Evolutionary conservation across 495 filamentous ascomycete species (phyloP), one percentile per base, ranked within the genome.

Genomic region (Hypoxylon cercidicola): DNA sequence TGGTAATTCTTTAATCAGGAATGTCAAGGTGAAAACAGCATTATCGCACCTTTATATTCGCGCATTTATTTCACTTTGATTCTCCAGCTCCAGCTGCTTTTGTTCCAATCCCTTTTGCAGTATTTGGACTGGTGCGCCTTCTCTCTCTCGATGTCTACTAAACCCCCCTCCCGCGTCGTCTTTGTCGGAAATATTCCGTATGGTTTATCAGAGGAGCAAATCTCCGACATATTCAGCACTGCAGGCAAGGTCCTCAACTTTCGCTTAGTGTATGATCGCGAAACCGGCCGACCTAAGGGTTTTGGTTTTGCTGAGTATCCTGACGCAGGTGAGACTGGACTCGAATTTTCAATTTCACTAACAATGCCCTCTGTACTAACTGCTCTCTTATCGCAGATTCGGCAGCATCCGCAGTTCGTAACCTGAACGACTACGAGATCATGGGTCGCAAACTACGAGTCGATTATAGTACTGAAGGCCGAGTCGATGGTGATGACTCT

Each of bases 271-370:
- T 95, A 97, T 79, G 96, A 99, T 77, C 89, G 90, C 8, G 94
- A 98, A 66, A 98, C 93, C 0, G 95, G 96, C 3, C 87, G 91
- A 41, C 95, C 95, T 0, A 98, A 97, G 75, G 95, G 95, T 11
- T 99, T 96, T 71, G 95, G 95, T 19, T 99, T 99, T 69, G 91
- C 92, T 39, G 94, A 98, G 68, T 99, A 93, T 70, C 86, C 89
- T 21, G 95, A 99, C 66, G 79, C 86, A 62, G 83, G 83, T 85
- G 55, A 32, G 79, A 50, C 32, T 12, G 4, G 16, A 1, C 6
- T 35, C 7, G 18, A 11, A 7, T 21, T 44, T 13, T 60, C 19
- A 28, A 18, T 3, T 9, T 52, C 13, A 47, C 25, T 37, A 16
- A 28, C 16, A 28, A 16, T 10, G 13, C 35, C 23, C 12, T 18